These are phyloP conservation scores for Naegleria gruberi DNA, from an alignment of 208 protist genomes.

Conservation along the genomic window DNA sequence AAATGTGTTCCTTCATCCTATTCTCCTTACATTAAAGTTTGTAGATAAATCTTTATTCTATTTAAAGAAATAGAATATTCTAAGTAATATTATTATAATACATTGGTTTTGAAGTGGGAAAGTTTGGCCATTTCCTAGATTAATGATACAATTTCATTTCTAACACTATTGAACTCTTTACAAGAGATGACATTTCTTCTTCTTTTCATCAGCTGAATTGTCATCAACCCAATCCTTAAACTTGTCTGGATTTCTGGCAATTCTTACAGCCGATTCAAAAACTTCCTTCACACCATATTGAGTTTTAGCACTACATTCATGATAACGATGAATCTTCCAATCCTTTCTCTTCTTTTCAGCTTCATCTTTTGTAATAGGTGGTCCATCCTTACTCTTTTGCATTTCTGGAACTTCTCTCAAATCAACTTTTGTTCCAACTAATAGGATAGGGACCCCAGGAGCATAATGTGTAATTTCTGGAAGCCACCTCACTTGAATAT, in stretches of 20 bases:
- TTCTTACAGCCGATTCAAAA: constrained; percentile 49
- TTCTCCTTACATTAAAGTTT: too few relatives aligned
- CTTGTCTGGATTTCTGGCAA: background rate
- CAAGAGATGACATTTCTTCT: background rate
- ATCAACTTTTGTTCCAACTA: constrained; percentile 81
- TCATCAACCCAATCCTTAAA: background rate
- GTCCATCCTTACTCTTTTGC: background rate
- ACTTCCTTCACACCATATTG: constrained; percentile 65
- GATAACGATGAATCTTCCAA: constrained; percentile 33
- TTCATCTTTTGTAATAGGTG: constrained; percentile 19
- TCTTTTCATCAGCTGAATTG: background rate
- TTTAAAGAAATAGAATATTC: too few relatives aligned
- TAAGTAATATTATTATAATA: too few relatives aligned
- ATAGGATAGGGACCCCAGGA: constrained; percentile 56
- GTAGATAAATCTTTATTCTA: too few relatives aligned
- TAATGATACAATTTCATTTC: too few relatives aligned
- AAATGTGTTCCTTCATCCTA: too few relatives aligned
- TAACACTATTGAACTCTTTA: background rate
- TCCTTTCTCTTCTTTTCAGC: constrained; percentile 32
- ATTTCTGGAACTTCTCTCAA: constrained; percentile 51
- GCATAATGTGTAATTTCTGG: constrained; percentile 64
- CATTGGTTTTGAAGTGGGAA: too few relatives aligned
- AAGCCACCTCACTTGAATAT: constrained; percentile 20
- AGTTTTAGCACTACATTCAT: constrained; percentile 41
- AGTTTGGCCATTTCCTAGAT: too few relatives aligned